phyloP scores from a whole-genome alignment of 768 basidiomycete genomes.

The Fistulinella prunicolor region DNA sequence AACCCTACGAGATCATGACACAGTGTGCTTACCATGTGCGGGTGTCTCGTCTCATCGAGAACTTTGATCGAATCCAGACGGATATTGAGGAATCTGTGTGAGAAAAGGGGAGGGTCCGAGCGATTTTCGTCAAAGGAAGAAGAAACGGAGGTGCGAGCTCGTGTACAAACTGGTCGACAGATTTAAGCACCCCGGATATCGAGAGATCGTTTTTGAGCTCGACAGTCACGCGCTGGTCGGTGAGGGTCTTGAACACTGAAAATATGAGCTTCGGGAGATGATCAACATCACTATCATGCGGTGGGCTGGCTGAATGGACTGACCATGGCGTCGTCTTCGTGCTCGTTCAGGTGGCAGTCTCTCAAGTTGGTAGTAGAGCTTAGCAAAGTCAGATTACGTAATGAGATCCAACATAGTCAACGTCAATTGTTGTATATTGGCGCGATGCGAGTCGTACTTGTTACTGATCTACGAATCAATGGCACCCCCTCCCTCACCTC shows the following conservation, averaged over 20 bases:
- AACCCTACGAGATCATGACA: neutral
- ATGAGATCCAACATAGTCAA: too few species aligned
- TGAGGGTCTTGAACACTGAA: slow-evolving; percentile 99
- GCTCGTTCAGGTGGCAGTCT: too few species aligned
- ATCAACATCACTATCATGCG: neutral
- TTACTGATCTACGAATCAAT: too few species aligned
- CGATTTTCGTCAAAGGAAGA: slow-evolving; percentile 4
- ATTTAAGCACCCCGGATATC: slow-evolving; percentile 93
- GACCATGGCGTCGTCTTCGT: slow-evolving; percentile 21
- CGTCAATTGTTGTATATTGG: too few species aligned
- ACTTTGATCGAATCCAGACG: slow-evolving; percentile 92
- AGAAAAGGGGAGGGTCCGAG: too few species aligned
- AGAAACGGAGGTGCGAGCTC: neutral
- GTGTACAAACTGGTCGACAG: slow-evolving; percentile 87
- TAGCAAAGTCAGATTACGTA: too few species aligned
- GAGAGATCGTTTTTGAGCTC: slow-evolving; percentile 99
- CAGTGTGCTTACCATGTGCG: slow-evolving; percentile 78
- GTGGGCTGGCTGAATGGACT: slow-evolving; percentile 1
- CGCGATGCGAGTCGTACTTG: too few species aligned
- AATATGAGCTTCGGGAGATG: slow-evolving; percentile 65
- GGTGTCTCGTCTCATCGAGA: slow-evolving; percentile 87
- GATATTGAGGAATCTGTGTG: slow-evolving; percentile 97
- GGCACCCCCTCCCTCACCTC: slow-evolving; percentile 19
- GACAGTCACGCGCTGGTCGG: slow-evolving; percentile 94
- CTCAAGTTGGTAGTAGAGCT: too few species aligned